A percentile compares a stretch with the other conserved stretches of the same genome.
These are phyloP conservation scores for Protomyces arabidopsidicola DNA, from an alignment of 1,139 yeast genomes.

Conservation along the genomic window DNA sequence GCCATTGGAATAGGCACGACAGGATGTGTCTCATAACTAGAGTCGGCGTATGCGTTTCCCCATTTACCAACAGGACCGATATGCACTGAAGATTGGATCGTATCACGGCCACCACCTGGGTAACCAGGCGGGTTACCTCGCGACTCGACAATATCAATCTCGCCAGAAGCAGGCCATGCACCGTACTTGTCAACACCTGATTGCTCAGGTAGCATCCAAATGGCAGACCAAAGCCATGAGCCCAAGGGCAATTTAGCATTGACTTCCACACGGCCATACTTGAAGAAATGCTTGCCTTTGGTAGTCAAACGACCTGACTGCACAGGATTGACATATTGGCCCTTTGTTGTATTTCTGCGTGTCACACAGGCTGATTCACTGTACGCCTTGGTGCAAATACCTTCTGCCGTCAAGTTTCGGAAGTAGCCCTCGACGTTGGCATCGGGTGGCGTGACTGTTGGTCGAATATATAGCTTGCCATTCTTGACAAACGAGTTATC, in stretches of 20 bases:
- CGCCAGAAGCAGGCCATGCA: constrained; percentile 33
- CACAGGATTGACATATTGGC: constrained; percentile 31
- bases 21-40: constrained; percentile 2
- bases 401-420: constrained; percentile 30
- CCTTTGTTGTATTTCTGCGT: constrained; percentile 25
- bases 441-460: constrained; percentile 31
- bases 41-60: background rate
- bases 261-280: constrained; percentile 31
- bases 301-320: constrained; percentile 32
- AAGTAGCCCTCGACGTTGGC: constrained; percentile 30
- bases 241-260: constrained; percentile 31
- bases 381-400: constrained; percentile 28
- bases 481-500: constrained; percentile 30
- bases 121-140: constrained; percentile 31
- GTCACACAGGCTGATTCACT: constrained; percentile 28
- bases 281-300: constrained; percentile 25
- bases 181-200: constrained; percentile 28
- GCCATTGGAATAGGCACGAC: constrained; percentile 8
- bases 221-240: constrained; percentile 33
- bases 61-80: background rate
- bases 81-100: constrained; percentile 5
- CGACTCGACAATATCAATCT: constrained; percentile 32
- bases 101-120: constrained; percentile 22
- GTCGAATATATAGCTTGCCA: constrained; percentile 30
- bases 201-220: constrained; percentile 32